A percentile compares a stretch with the other conserved stretches of the same genome.
Evolutionary conservation across 106 monocot species (phyloP).

Genomic region (Dactylorhiza incarnata): DNA sequence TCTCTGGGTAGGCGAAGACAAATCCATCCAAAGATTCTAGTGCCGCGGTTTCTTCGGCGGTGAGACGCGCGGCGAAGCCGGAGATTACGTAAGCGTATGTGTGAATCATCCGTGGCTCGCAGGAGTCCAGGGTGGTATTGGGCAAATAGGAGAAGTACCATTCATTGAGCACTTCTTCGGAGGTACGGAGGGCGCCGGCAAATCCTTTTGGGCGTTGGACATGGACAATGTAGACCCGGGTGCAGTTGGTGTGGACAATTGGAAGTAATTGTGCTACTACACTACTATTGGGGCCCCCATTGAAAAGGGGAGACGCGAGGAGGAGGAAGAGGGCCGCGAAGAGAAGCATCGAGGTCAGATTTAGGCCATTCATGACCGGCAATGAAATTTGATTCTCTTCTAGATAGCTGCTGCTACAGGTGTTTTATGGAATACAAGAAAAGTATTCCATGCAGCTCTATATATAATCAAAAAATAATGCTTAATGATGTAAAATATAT

Average conservation of each 20-base stretch:
- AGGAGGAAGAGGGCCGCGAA: no score
- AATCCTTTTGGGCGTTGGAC: not conserved
- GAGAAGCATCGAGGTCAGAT: no score
- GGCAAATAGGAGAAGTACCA: conserved; percentile 15
- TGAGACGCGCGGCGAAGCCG: conserved; percentile 20
- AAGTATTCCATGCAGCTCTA: no score
- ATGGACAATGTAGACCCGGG: conserved; percentile 7
- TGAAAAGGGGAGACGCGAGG: no score
- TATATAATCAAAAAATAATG: no score
- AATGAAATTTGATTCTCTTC: no score
- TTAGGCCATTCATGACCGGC: no score
- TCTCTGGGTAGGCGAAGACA: conserved; percentile 3
- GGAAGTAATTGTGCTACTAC: not conserved
- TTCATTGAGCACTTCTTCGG: not conserved
- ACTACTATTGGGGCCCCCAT: no score
- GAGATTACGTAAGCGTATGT: conserved; percentile 12
- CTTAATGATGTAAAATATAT: no score
- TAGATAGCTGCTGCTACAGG: no score
- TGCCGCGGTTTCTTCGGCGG: not conserved
- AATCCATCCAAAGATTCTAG: conserved; percentile 8
- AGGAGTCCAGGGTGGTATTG: not conserved
- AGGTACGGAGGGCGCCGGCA: not conserved
- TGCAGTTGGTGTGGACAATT: not conserved
- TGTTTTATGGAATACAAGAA: no score
- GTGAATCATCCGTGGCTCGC: conserved; percentile 6